Percentiles rank a stretch among this genome's conserved stretches.
Evolutionary conservation across 805 yeast genomes (phyloP).

Genomic region (Saccharomycopsis microspora): DNA sequence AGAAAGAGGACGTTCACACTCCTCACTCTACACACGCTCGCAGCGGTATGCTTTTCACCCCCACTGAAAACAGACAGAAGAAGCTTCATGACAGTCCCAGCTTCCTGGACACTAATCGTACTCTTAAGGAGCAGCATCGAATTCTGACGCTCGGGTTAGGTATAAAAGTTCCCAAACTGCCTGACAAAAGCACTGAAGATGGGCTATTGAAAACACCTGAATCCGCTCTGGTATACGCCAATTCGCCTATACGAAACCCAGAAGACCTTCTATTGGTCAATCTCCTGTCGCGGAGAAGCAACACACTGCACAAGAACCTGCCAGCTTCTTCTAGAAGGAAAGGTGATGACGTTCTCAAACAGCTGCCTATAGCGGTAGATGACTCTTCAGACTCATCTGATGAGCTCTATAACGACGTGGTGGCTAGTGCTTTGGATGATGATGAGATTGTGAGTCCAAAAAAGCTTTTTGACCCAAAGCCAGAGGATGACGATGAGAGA

Average conservation of each 20-base stretch:
- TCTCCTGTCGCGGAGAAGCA: slow-evolving; percentile 7
- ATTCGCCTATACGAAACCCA: slow-evolving; percentile 10
- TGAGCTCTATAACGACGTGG: slow-evolving; percentile 6
- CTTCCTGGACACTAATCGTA: slow-evolving; percentile 7
- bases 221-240: slow-evolving; percentile 2
- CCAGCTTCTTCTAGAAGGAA: slow-evolving; percentile 5
- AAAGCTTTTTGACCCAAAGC: not conserved
- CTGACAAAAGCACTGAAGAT: slow-evolving; percentile 1
- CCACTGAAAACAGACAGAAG: not conserved
- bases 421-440: not conserved
- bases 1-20: not conserved
- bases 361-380: not conserved
- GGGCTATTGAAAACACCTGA: slow-evolving; percentile 5
- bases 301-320: slow-evolving; percentile 5
- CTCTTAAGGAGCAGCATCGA: slow-evolving; percentile 9
- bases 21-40: not conserved
- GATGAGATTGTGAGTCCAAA: not conserved
- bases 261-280: slow-evolving; percentile 12
- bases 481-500: not conserved
- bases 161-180: slow-evolving; percentile 5
- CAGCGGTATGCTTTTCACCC: slow-evolving; percentile 3
- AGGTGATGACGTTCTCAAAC: not conserved
- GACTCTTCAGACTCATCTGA: not conserved
- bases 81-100: not conserved
- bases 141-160: slow-evolving; percentile 10